Conservation (phyloP, 2,329 filamentous ascomycete genomes). For the Fusarium sp. region DNA sequence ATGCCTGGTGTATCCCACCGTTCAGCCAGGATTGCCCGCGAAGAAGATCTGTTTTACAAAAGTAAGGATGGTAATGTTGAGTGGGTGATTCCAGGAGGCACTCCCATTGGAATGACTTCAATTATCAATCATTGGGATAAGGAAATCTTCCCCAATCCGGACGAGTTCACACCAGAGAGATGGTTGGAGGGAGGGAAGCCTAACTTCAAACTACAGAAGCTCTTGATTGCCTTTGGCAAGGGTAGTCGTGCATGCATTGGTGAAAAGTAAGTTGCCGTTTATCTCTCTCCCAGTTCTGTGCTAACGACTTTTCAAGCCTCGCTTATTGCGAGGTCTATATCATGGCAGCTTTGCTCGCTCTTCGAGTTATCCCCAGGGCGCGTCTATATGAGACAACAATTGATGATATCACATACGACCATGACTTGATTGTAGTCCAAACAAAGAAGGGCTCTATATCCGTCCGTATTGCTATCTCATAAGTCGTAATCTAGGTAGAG, state of each 20-base stretch:
- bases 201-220: conserved; percentile 39
- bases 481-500: neutral
- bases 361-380: conserved; percentile 22
- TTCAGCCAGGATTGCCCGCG: conserved; percentile 34
- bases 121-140: conserved; percentile 45
- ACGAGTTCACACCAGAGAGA: conserved; percentile 47
- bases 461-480: conserved; percentile 12
- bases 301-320: conserved; percentile 8
- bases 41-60: conserved; percentile 43
- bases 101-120: conserved; percentile 46
- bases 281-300: rapidly evolving
- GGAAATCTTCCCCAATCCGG: conserved; percentile 45
- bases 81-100: conserved; percentile 43
- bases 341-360: conserved; percentile 18
- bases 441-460: conserved; percentile 34
- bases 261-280: conserved; percentile 20
- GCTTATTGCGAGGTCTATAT: conserved; percentile 34
- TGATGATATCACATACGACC: conserved; percentile 32
- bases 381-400: conserved; percentile 24
- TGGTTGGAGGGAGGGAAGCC: conserved; percentile 39
- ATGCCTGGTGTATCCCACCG: conserved; percentile 44
- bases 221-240: conserved; percentile 31
- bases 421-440: conserved; percentile 34
- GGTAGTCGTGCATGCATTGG: conserved; percentile 37
- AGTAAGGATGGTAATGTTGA: conserved; percentile 27